Percentiles rank a stretch among this genome's conserved stretches.
phyloP scores from a whole-genome alignment of 768 basidiomycete genomes.

The Mycena albidolilacea region DNA sequence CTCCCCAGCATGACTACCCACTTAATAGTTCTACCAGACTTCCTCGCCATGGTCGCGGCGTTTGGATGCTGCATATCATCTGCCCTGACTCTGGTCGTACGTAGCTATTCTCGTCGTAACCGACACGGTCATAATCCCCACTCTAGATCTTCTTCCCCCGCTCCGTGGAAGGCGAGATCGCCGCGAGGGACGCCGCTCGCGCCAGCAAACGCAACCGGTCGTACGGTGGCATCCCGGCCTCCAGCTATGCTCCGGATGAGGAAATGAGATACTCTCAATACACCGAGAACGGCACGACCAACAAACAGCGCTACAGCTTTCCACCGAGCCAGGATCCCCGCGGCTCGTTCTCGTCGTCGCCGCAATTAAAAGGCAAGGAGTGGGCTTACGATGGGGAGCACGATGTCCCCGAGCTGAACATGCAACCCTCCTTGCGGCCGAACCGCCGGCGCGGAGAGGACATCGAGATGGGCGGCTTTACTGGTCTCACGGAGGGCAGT shows the following conservation, averaged over 20 bases:
- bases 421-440: slow-evolving; percentile 55
- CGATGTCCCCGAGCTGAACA: slow-evolving; percentile 41
- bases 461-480: slow-evolving; percentile 40
- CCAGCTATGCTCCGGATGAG: background rate
- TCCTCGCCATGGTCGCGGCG: slow-evolving; percentile 69
- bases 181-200: slow-evolving; percentile 62
- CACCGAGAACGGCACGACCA: background rate
- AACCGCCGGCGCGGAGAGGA: slow-evolving; percentile 56
- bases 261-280: slow-evolving; percentile 13
- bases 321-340: slow-evolving; percentile 3
- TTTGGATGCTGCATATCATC: slow-evolving; percentile 80
- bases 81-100: slow-evolving; percentile 79
- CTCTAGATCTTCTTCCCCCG: slow-evolving; percentile 88
- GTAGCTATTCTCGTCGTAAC: slow-evolving; percentile 35
- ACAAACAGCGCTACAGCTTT: slow-evolving; percentile 22
- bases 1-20: background rate
- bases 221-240: slow-evolving; percentile 34
- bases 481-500: slow-evolving; percentile 58
- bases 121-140: background rate
- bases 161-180: slow-evolving; percentile 77
- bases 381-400: slow-evolving; percentile 45
- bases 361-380: slow-evolving; percentile 17
- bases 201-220: slow-evolving; percentile 56
- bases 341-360: background rate
- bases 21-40: slow-evolving; percentile 55